These are phyloP conservation scores for Allium cepa DNA, from an alignment of 106 monocot species.

Conservation along the genomic window DNA sequence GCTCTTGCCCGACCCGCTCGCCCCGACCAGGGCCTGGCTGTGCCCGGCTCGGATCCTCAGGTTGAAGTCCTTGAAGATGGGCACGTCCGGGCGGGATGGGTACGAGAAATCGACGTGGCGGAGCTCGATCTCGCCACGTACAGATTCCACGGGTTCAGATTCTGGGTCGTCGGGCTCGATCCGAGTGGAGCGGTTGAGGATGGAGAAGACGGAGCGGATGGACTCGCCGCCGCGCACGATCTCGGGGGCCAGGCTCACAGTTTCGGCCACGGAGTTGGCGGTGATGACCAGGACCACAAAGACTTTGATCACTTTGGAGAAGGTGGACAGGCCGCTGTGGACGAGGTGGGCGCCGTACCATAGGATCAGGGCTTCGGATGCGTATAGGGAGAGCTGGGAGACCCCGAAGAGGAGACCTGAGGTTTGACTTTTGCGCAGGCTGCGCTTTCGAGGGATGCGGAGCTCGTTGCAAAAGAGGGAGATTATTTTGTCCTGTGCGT, in stretches of 20 bases:
- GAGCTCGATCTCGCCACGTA: conserved; percentile 64
- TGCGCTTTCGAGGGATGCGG: conserved; percentile 37
- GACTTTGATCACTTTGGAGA: conserved; percentile 83
- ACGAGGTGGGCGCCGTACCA: conserved; percentile 82
- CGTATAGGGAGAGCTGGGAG: conserved; percentile 62
- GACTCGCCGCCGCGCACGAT: conserved; percentile 89
- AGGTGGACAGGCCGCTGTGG: conserved; percentile 50
- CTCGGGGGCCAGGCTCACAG: conserved; percentile 80
- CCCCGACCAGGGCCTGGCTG: conserved; percentile 77
- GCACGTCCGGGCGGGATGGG: conserved; percentile 57
- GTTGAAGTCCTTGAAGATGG: conserved; percentile 69
- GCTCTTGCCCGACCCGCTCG: conserved; percentile 96
- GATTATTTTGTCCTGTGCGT: conserved; percentile 75
- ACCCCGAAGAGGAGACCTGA: conserved; percentile 63
- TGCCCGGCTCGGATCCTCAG: conserved; percentile 55
- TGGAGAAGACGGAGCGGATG: conserved; percentile 78
- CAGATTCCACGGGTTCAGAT: conserved; percentile 38
- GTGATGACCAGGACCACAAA: conserved; percentile 86
- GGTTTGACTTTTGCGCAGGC: conserved; percentile 54
- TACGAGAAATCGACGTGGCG: conserved; percentile 66
- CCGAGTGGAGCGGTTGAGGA: conserved; percentile 70
- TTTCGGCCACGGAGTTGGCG: conserved; percentile 77
- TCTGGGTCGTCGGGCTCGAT: conserved; percentile 74
- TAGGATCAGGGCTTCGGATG: conserved; percentile 72
- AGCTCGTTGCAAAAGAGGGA: conserved; percentile 55